Base-by-base conservation (phyloP, 352 stramenopile species). In the Globisporangium megalacanthum region DNA sequence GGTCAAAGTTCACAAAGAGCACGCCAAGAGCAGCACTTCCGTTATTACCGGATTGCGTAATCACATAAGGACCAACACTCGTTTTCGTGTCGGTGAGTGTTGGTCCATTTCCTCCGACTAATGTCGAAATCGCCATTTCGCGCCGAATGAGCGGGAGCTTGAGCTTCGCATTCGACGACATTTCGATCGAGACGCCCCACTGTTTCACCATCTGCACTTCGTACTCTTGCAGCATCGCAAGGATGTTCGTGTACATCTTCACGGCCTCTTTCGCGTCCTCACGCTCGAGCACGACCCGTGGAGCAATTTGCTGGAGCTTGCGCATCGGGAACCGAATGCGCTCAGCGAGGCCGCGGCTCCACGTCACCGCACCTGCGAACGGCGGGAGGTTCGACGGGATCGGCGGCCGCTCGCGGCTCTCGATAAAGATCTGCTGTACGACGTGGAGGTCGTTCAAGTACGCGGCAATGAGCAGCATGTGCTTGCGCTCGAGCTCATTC, bases 1-100 rank as follows among this genome's bases (percentile, higher is more conserved):
- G 73, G 61, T 97, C 89, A 52, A 97, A 98, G 62, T 97, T 97
- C 0, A 97, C 90, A 14, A 78, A 72, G 2, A 98, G 65, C 37
- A 76, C 48, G 0, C 76, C 69, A 6, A 37, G 61, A 1, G 47
- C 13, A 6, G 19, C 33, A 4, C 25, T 29, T 17, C 0, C n/a
- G 33, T 3, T 52, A 52, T 4, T 51, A 8, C 15, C 61, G 52
- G 19, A 54, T 11, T 20, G 44, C 58, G 20, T 46, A 64, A 46
- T 39, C 35, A 8, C 4, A 37, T 4, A 39, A 1, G 35, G 35
- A 39, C 35, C 35, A 2, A 39, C 35, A 39, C 35, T 39, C 35
- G 10, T 13, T 2, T 2, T 39, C 6, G 35, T 1, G 10, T 39
- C 35, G 49, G 45, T 35, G 46, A 52, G 51, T 70, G 61, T 9